Base-by-base conservation (phyloP, 805 yeast genomes). In the Candida loeiensis region DNA sequence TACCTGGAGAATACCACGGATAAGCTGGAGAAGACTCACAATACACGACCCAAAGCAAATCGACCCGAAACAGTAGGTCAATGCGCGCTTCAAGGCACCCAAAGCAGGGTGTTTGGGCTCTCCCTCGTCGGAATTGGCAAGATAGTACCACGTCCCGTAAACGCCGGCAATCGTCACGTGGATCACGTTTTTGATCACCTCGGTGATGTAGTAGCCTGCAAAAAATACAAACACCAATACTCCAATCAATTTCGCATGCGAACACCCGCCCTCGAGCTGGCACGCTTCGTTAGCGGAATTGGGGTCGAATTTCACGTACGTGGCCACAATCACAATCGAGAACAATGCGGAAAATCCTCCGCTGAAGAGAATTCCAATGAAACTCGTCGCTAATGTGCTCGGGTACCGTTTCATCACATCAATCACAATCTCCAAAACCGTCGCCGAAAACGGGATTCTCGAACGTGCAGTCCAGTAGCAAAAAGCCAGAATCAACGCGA, bases 141-240 rank as follows among this genome's bases (percentile, higher is more conserved):
- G 74, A 61, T 87, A 90, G 61, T 86, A 89, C 96, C 97, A 90
- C 6, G 91, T 77, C 7, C 96, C 96, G 57, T 77, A 90, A 14
- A 88, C 79, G 18, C 95, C 95, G 17, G 91, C 74, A 34, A 87
- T 80, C 1, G 89, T 77, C 16, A 83, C 85, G 55, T 90, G 95
- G 26, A 88, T 80, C 12, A 85, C 72, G 52, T 85, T 88, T 62
- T 81, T 80, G 43, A 86, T 69, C 14, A 89, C 93, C 61, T 88
- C 96, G 20, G 93, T 76, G 44, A 88, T 77, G 58, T 79, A 84
- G 57, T 77, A 89, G 14, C 95, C 95, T 4, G 91, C 84, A 59
- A 90, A 86, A 48, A 88, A 79, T 4, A 83, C 78, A 60, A 76
- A 82, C 19, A 88, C 79, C 45, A 87, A 61, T 11, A 84, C 59